A percentile compares a stretch with the other conserved stretches of the same genome.
Evolutionary conservation across 805 yeast species (phyloP).

Genomic region (Wickerhamiella musiphila): DNA sequence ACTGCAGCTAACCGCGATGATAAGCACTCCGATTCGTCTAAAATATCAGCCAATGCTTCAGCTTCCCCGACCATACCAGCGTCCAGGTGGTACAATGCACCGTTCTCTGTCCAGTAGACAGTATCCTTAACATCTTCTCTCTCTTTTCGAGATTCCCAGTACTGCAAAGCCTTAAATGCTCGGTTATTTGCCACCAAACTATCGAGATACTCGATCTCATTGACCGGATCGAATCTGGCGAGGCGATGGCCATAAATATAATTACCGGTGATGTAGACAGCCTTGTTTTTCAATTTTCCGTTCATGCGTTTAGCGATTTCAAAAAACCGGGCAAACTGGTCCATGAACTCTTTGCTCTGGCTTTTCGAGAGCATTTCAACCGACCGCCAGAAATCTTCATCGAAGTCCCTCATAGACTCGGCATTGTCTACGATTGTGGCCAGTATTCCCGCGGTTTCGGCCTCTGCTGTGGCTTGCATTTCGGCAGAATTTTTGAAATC

Average conservation of each 20-base stretch:
- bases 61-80: constrained; percentile 11
- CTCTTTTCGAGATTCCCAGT: constrained; percentile 10
- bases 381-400: constrained; percentile 9
- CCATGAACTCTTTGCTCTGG: constrained; percentile 3
- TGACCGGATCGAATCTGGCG: constrained; percentile 16
- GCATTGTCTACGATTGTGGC: constrained; percentile 3
- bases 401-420: constrained; percentile 6
- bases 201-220: constrained; percentile 16
- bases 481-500: neutral
- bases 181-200: constrained; percentile 9
- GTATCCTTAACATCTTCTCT: constrained; percentile 8
- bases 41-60: constrained; percentile 4
- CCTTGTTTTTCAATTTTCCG: constrained; percentile 1
- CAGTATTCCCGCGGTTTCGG: constrained; percentile 4
- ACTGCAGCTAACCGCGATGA: constrained; percentile 7
- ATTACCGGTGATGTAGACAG: constrained; percentile 8
- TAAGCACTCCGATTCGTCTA: constrained; percentile 1
- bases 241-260: constrained; percentile 10
- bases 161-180: constrained; percentile 9
- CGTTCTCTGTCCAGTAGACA: constrained; percentile 13
- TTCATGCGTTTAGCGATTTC: constrained; percentile 11
- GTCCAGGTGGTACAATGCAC: constrained; percentile 13
- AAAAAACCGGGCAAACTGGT: constrained; percentile 9
- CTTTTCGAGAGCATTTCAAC: constrained; percentile 4
- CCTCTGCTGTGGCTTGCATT: neutral